Base-by-base conservation (phyloP, 2,329 filamentous ascomycete genomes). In the Plenodomus biglobosus region DNA sequence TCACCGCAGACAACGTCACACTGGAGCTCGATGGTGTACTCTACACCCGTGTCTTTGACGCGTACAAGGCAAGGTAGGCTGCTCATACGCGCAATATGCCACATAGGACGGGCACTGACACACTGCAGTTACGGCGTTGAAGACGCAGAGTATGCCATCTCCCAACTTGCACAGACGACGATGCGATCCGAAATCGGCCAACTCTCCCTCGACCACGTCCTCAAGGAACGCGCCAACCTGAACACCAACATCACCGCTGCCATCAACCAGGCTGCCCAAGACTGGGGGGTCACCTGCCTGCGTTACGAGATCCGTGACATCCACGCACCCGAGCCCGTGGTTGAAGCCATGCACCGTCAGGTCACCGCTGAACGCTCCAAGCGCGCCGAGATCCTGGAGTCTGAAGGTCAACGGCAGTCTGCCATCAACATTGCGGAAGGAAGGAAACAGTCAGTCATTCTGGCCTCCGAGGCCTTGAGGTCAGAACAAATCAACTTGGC, bases 401-500 rank as follows among this genome's bases (percentile, higher is more conserved):
- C 90, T 0, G 94, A 99, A 70, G 94, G 94, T 75, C 94, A 99
- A 76, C 82, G 94, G 55, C 94, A 99, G 77, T 92, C 87, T 65
- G 94, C 94, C 34, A 99, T 99, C 82, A 99, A 99, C 74, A 96
- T 99, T 60, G 94, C 94, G 46, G 94, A 99, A 78, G 94, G 94
- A 72, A 85, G 87, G 74, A 99, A 99, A 79, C 94, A 97, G 80
- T 91, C 86, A 61, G 92, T 96, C 18, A 99, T 99, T 62, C 80
- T 99, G 19, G 94, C 94, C 0, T 96, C 91, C 8, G 94, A 99
- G 75, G 94, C 94, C 15, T 68, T 96, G 75, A 85, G 86, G 59
- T 84, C 89, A 15, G 92, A 99, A 77, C 84, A 95, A 71, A 94
- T 99, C 78, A 99, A 99, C 75, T 82, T 85, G 70, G 94, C 94